phyloP scores from a whole-genome alignment of 225 moss, liverwort and hornwort genomes.

The Pleurozium schreberi region DNA sequence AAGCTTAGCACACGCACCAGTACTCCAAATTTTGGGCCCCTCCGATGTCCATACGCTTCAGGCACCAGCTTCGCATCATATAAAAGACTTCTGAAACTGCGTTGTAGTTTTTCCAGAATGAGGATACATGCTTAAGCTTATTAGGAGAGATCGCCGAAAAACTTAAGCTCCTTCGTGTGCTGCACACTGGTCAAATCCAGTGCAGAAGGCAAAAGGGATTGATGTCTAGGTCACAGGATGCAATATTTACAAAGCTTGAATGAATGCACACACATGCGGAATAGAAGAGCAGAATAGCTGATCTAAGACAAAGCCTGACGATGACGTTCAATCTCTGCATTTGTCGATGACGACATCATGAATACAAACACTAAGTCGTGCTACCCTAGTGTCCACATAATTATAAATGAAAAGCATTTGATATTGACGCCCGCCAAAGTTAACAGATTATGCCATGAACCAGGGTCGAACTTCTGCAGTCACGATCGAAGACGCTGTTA shows the following conservation, averaged over 20 bases:
- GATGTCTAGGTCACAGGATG: neutral
- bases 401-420: neutral
- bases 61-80: neutral
- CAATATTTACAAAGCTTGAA: neutral
- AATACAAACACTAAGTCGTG: neutral
- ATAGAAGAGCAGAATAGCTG: neutral
- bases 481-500: neutral
- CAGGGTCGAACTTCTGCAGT: neutral
- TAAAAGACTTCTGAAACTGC: neutral
- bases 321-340: too few species aligned
- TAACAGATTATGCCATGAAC: neutral
- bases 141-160: neutral
- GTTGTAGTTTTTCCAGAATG: neutral
- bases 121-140: neutral
- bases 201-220: neutral
- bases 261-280: neutral
- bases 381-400: neutral
- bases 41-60: neutral
- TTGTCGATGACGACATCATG: too few species aligned
- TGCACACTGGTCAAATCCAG: neutral
- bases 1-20: neutral
- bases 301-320: neutral
- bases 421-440: neutral
- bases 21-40: neutral
- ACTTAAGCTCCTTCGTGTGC: neutral